Percentiles rank a stretch among this genome's conserved stretches.
Conservation (phyloP, 2,329 filamentous ascomycete species). For the Xylariaceae sp. region DNA sequence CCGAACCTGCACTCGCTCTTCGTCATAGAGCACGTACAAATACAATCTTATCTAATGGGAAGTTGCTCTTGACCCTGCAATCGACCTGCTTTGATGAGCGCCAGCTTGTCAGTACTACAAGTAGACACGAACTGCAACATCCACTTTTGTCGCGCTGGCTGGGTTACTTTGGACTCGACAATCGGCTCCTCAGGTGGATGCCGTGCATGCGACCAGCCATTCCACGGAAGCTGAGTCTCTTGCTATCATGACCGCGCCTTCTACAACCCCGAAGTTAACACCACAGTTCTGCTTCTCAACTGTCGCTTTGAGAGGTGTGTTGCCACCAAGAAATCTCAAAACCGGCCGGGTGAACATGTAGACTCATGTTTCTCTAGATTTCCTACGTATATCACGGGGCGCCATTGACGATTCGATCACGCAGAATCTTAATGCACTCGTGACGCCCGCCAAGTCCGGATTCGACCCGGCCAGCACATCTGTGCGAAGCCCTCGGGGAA, state of each 20-base stretch:
- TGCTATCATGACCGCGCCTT: slow-evolving; percentile 43
- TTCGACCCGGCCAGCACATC: slow-evolving; percentile 80
- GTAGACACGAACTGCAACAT: slow-evolving; percentile 2
- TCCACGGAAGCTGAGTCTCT: slow-evolving; percentile 13
- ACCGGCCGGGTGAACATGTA: neutral
- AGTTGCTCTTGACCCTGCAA: no score
- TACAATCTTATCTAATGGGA: no score
- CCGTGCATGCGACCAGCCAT: slow-evolving; percentile 27
- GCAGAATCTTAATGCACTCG: slow-evolving; percentile 85
- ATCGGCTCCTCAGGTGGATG: slow-evolving; percentile 35
- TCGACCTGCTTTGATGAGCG: no score
- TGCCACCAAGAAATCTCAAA: neutral
- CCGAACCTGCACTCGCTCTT: slow-evolving; percentile 2
- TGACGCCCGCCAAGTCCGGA: slow-evolving; percentile 63
- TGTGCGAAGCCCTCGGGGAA: slow-evolving; percentile 48
- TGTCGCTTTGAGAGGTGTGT: slow-evolving; percentile 59
- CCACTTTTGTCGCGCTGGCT: slow-evolving; percentile 38
- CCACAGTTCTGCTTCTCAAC: slow-evolving; percentile 77
- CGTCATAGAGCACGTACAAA: slow-evolving; percentile 10
- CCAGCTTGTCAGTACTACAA: neutral
- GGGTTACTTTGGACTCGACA: slow-evolving; percentile 43
- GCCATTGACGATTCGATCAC: slow-evolving; percentile 90
- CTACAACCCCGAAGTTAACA: slow-evolving; percentile 50
- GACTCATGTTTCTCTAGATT: slow-evolving; percentile 54
- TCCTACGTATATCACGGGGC: slow-evolving; percentile 77